These are phyloP conservation scores for Cadophora sp. DNA, from an alignment of 2,329 filamentous ascomycete genomes.

Conservation along the genomic window DNA sequence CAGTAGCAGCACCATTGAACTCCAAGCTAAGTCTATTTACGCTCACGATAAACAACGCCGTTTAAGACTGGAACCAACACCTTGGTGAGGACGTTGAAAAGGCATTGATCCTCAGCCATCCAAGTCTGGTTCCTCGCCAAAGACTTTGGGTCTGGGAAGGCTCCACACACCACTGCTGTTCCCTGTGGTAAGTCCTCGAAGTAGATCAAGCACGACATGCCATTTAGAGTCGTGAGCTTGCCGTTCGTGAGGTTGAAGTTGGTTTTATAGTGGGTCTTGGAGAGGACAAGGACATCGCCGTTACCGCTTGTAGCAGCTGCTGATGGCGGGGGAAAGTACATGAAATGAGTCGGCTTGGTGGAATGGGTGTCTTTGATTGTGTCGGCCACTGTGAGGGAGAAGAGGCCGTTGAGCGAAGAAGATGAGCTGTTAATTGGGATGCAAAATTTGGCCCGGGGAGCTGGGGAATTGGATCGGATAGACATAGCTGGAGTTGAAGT, in stretches of 20 bases:
- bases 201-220: slow-evolving; percentile 6
- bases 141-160: neutral
- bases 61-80: neutral
- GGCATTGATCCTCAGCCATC: neutral
- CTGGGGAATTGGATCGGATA: neutral
- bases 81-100: neutral
- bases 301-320: neutral
- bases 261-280: neutral
- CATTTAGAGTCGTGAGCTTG: neutral
- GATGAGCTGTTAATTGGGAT: neutral
- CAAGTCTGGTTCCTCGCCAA: slow-evolving; percentile 3
- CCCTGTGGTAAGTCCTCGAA: neutral
- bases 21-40: neutral
- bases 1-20: neutral
- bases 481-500: neutral
- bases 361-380: neutral
- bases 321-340: neutral
- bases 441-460: neutral
- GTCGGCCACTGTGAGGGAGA: neutral
- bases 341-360: slow-evolving; percentile 5
- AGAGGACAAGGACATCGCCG: neutral
- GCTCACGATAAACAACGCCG: neutral
- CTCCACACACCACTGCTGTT: neutral
- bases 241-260: neutral
- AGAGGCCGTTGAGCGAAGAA: neutral